Evolutionary conservation across 2,329 filamentous ascomycete species (phyloP).

Genomic region (Clonostachys chloroleuca): DNA sequence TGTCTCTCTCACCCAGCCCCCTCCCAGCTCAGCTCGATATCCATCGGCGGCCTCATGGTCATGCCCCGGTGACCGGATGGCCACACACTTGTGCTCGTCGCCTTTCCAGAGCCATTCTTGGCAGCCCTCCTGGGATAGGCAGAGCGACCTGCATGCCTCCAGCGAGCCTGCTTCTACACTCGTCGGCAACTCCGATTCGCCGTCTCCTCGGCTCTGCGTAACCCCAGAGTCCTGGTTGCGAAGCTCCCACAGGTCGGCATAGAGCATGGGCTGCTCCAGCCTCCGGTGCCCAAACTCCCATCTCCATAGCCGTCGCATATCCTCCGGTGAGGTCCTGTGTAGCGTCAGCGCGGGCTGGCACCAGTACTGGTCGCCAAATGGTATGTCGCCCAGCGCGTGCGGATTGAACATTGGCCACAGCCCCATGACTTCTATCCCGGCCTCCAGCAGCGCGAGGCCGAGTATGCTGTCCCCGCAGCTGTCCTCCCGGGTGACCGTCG

Average conservation of each 20-base stretch:
- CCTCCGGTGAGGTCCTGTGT: constrained; percentile 39
- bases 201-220: constrained; percentile 22
- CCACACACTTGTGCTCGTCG: constrained; percentile 16
- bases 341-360: constrained; percentile 44
- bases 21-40: not conserved
- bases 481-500: constrained; percentile 34
- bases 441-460: constrained; percentile 38
- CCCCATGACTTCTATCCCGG: constrained; percentile 36
- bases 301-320: constrained; percentile 43
- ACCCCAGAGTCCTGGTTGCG: constrained; percentile 17
- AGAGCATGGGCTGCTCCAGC: constrained; percentile 25
- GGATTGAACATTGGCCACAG: constrained; percentile 44
- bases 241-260: constrained; percentile 29
- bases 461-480: constrained; percentile 49
- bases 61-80: constrained; percentile 17
- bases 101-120: constrained; percentile 23
- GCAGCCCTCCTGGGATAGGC: constrained; percentile 14
- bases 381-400: constrained; percentile 44
- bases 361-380: constrained; percentile 40
- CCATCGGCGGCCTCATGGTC: constrained; percentile 10
- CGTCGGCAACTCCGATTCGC: constrained; percentile 14
- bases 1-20: not conserved
- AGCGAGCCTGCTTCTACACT: constrained; percentile 16
- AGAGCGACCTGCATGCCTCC: constrained; percentile 18
- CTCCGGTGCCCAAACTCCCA: constrained; percentile 30